Evolutionary conservation across 345 rosid species (phyloP), one percentile per base, ranked within the genome.

Genomic region (Brassica nigra): DNA sequence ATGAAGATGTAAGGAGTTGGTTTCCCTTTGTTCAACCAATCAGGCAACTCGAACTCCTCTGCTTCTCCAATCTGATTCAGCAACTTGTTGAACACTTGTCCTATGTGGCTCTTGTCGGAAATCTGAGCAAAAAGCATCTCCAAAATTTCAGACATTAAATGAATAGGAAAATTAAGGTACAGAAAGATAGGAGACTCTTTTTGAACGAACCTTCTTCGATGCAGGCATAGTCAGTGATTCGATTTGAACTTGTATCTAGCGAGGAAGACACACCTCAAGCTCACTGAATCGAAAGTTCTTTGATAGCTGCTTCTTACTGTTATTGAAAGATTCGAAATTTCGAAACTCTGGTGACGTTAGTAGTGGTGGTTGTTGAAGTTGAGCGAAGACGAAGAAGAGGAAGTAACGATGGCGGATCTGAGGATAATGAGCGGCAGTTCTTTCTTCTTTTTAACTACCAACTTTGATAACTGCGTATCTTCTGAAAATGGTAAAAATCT

Each of bases 1-100:
- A 93, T 93, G 75, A 82, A 81, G 75, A 86, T 85, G 77, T 91
- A 96, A 34, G 94, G 87, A 4, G 83, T 76, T 37, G 87, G 86
- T 86, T 90, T 96, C 80, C 63, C 84, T 78, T 96, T 96, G 70
- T 83, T 84, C 77, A 88, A 85, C 88, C 88, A 89, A 62, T 90
- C 93, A 0, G 99, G 99, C 59, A 93, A 90, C 67, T 93, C 92
- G 66, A 96, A 96, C 14, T 92, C 98, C 66, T 85, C 89, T 0
- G 84, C 81, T 28, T 80, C 82, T 54, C 97, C 97, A 75, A 93
- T 83, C 77, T 89, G 86, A 30, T 87, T 82, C 85, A 87, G 29
- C 86, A 96, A 74, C 81, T 78, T 88, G 76, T 76, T 79, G 82
- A 95, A 93, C 10, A 89, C 92, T 68, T 86, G 66, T 42, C 75